Percentiles rank a stretch among this genome's conserved stretches.
phyloP scores from a whole-genome alignment of 352 stramenopile genomes.

The Globisporangium cederbergense region DNA sequence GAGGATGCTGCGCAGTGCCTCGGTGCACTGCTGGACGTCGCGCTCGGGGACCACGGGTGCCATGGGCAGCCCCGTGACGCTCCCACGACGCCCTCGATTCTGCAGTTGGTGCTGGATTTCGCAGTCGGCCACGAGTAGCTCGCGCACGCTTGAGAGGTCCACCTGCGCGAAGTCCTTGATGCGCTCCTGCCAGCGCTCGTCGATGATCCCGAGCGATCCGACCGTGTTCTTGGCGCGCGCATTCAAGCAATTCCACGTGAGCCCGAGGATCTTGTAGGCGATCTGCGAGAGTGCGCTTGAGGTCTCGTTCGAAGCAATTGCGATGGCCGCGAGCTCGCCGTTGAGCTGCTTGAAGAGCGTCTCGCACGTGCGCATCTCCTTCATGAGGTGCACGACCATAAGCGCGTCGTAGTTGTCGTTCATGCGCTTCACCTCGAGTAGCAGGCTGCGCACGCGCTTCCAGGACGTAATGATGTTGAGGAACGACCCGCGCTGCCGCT shows the following conservation, averaged over 20 bases:
- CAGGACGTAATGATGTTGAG: constrained; percentile 71
- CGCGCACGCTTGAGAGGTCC: constrained; percentile 40
- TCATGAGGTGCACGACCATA: constrained; percentile 70
- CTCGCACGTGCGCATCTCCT: constrained; percentile 80
- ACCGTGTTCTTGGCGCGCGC: constrained; percentile 29
- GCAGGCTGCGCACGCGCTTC: constrained; percentile 64
- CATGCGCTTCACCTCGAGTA: constrained; percentile 32
- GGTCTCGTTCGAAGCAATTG: constrained; percentile 71
- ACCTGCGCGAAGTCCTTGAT: constrained; percentile 61
- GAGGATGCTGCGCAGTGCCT: constrained; percentile 50
- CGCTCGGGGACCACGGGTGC: constrained; percentile 49
- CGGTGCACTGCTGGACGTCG: constrained; percentile 47
- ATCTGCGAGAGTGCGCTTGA: constrained; percentile 61
- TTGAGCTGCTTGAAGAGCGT: constrained; percentile 76
- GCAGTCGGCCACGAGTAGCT: constrained; percentile 55
- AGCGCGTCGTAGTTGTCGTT: constrained; percentile 58
- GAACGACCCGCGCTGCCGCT: constrained; percentile 59
- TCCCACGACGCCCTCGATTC: constrained; percentile 18
- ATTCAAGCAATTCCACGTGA: constrained; percentile 64
- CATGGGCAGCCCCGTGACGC: constrained; percentile 16
- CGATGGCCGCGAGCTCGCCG: constrained; percentile 51
- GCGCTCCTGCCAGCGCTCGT: constrained; percentile 61
- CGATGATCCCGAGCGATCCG: constrained; percentile 40
- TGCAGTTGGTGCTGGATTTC: constrained; percentile 23
- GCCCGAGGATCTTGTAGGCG: constrained; percentile 57